Evolutionary conservation across 768 basidiomycete genomes (phyloP).

Genomic region (Holtermannia corniformis): DNA sequence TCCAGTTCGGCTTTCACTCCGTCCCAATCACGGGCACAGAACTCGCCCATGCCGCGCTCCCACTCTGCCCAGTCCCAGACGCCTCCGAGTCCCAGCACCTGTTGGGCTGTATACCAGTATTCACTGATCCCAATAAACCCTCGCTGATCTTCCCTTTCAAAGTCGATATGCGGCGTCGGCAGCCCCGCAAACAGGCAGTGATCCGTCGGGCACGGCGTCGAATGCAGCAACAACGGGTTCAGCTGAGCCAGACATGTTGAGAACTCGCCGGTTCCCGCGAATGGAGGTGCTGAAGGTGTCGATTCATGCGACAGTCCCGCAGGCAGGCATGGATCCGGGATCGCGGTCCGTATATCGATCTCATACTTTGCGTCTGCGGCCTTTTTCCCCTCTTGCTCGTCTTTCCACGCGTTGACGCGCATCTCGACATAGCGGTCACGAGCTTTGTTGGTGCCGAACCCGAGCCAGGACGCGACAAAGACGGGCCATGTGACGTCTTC

Average conservation of each 20-base stretch:
- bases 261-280: conserved; percentile 85
- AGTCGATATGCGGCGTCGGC: conserved; percentile 88
- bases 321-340: conserved; percentile 87
- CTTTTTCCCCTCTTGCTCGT: conserved; percentile 17
- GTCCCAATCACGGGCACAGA: conserved; percentile 71
- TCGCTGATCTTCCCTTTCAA: conserved; percentile 49
- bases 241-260: conserved; percentile 66
- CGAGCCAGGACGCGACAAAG: conserved; percentile 97
- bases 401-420: conserved; percentile 53
- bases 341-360: conserved; percentile 10
- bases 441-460: conserved; percentile 97
- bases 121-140: conserved; percentile 92
- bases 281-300: conserved; percentile 51
- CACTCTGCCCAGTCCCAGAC: conserved; percentile 94
- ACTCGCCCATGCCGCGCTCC: conserved; percentile 79
- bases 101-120: conserved; percentile 98
- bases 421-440: conserved; percentile 79
- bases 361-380: not conserved
- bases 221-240: conserved; percentile 71
- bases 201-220: conserved; percentile 57
- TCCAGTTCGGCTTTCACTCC: conserved; percentile 62
- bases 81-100: conserved; percentile 88
- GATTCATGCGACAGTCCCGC: conserved; percentile 47
- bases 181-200: conserved; percentile 93
- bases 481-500: conserved; percentile 81